Evolutionary conservation across 331 rosid species (phyloP).

Genomic region (Ulmus americana): DNA sequence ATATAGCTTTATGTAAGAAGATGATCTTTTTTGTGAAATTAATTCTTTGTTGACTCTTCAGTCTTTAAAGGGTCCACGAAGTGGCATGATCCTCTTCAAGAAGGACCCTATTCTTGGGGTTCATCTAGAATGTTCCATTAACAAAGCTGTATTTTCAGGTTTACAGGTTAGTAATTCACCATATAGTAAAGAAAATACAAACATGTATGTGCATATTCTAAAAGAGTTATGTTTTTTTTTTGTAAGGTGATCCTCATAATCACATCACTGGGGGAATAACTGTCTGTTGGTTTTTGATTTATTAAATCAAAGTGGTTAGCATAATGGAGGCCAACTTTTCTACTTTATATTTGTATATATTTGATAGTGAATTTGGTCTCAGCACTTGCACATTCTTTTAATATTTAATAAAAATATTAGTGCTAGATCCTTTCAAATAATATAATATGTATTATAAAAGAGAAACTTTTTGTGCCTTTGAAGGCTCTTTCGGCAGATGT

Average conservation of each 20-base stretch:
- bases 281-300: constrained; percentile 34
- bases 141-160: constrained; percentile 93
- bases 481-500: no score
- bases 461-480: no score
- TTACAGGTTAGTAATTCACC: constrained; percentile 52
- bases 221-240: constrained; percentile 12
- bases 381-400: no score
- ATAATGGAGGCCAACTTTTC: no score
- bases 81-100: constrained; percentile 96
- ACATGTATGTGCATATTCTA: neutral
- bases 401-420: no score
- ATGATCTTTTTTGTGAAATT: no score
- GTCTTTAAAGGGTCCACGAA: constrained; percentile 95
- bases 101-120: constrained; percentile 71
- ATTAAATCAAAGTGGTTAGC: no score
- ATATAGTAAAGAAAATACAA: neutral
- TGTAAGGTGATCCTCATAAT: constrained; percentile 97
- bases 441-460: no score
- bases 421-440: no score
- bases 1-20: no score
- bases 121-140: constrained; percentile 74
- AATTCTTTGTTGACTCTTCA: constrained; percentile 16
- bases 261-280: constrained; percentile 97
- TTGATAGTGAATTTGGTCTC: no score
- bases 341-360: no score